Base-by-base conservation (phyloP, 1,139 yeast species). In the Williopsis jadinii region DNA sequence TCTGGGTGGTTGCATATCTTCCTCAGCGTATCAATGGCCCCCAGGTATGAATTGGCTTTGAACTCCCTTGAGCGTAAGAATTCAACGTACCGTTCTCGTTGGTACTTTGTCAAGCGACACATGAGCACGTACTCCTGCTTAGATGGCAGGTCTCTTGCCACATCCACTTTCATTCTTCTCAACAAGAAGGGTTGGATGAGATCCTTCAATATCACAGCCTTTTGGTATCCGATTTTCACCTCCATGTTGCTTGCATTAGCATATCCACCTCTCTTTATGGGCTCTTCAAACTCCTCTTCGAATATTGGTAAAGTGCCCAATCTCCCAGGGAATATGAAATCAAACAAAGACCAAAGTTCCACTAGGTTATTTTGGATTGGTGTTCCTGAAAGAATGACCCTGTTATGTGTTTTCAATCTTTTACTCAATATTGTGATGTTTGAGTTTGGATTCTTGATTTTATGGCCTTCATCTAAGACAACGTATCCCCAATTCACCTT, bases 1-100 rank as follows among this genome's bases (percentile, higher is more conserved):
- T 94, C 97, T 0, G 99, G 98, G 64, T 94, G 98, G 59, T 92
- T 92, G 59, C 98, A 94, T 3, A 92, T 86, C 56, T 92, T 92
- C 45, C 98, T 70, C 41, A 92, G 61, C 29, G 86, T 75, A 59
- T 92, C 97, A 33, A 92, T 94, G 0, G 98, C 98, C 71, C 74
- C 85, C 31, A 92, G 65, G 1, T 97, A 97, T 34, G 74, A 72
- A 42, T 83, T 62, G 33, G 88, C 87, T 15, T 88, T 78, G 56
- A 87, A 62, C 46, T 90, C 97, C 39, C 80, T 85, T 10, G 95
- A 83, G 30, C 75, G 75, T 36, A 92, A 61, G 55, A 88, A 92
- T 43, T 71, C 75, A 44, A 81, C 72, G 54, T 92, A 92, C 45
- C 84, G 73, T 8, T 74, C 77, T 40, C 83, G 77, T 58, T 92